Conservation (phyloP, 73 alveolate genomes). For the Paramecium sonneborni region DNA sequence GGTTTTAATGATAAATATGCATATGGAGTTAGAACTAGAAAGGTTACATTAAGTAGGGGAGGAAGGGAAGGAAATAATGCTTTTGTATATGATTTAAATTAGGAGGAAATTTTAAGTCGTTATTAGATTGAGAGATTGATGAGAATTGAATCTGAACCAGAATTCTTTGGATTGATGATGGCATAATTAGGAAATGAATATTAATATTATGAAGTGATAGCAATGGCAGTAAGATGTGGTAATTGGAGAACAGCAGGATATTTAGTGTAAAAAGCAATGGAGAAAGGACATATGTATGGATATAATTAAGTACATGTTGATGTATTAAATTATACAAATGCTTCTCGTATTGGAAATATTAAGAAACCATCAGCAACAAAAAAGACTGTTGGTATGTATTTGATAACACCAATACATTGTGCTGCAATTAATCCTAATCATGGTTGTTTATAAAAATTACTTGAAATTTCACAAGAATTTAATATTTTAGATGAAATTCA, state of each 20-base stretch:
- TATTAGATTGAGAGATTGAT: conserved; percentile 68
- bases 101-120: neutral
- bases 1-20: conserved; percentile 89
- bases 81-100: conserved; percentile 83
- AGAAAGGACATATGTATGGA: conserved; percentile 85
- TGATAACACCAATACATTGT: conserved; percentile 95
- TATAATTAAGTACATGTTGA: conserved; percentile 91
- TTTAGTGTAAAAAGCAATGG: conserved; percentile 74
- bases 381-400: conserved; percentile 86
- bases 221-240: conserved; percentile 90
- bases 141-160: conserved; percentile 71
- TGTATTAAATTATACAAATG: conserved; percentile 66
- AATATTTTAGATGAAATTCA: conserved; percentile 79
- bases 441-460: conserved; percentile 73
- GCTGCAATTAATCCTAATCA: conserved; percentile 98
- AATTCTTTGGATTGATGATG: conserved; percentile 77
- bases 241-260: conserved; percentile 83
- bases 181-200: conserved; percentile 72
- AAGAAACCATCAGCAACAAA: conserved; percentile 72
- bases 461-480: conserved; percentile 83
- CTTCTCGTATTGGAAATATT: neutral
- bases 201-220: conserved; percentile 66
- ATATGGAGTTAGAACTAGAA: conserved; percentile 90
- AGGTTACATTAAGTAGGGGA: conserved; percentile 94
- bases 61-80: conserved; percentile 98